Evolutionary conservation across 306 rosid species (phyloP).

Genomic region (Arachis stenosperma): DNA sequence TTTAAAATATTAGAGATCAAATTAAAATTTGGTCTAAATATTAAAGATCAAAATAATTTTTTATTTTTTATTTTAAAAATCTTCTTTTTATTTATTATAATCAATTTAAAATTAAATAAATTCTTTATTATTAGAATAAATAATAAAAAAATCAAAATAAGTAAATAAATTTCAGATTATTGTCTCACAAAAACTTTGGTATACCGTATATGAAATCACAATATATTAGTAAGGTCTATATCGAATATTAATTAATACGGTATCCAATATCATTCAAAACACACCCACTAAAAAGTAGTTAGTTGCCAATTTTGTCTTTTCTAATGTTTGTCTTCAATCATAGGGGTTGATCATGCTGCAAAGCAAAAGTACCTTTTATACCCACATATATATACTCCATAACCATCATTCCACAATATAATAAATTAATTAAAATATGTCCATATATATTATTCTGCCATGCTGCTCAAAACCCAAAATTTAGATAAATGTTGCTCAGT

Average conservation of each 20-base stretch:
- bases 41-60: too few species aligned
- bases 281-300: background rate
- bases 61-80: too few species aligned
- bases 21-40: too few species aligned
- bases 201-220: background rate
- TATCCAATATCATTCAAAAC: constrained; percentile 26
- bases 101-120: background rate
- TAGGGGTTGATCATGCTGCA: constrained; percentile 1
- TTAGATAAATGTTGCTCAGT: constrained; percentile 7
- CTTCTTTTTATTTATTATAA: too few species aligned
- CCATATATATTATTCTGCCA: background rate
- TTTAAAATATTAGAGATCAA: too few species aligned
- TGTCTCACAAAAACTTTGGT: background rate
- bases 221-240: background rate
- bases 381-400: background rate
- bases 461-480: constrained; percentile 20
- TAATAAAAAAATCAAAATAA: background rate
- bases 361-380: constrained; percentile 7
- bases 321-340: constrained; percentile 27
- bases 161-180: background rate
- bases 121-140: background rate
- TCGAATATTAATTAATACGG: background rate
- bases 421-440: background rate
- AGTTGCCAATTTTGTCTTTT: constrained; percentile 43
- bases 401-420: background rate